phyloP scores from a whole-genome alignment of 208 protist genomes.

The Trypanosoma cruzi region DNA sequence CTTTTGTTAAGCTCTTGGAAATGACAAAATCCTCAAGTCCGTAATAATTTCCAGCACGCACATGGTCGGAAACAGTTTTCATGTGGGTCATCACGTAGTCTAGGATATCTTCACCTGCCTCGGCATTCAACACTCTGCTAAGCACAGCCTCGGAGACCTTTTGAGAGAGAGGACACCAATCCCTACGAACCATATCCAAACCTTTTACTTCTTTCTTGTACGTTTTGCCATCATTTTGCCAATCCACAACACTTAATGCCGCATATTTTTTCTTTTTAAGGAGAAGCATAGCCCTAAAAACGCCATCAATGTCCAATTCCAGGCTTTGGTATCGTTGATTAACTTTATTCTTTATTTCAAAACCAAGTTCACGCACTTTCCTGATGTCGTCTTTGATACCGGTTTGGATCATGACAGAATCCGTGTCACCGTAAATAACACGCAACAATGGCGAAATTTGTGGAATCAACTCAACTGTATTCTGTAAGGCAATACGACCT shows the following conservation, averaged over 20 bases:
- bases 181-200: constrained; percentile 99
- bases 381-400: constrained; percentile 87
- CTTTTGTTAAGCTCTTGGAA: constrained; percentile 97
- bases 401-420: constrained; percentile 99
- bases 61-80: constrained; percentile 66
- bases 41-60: constrained; percentile 64
- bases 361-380: constrained; percentile 89
- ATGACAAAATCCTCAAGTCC: constrained; percentile 96
- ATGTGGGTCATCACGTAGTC: constrained; percentile 95
- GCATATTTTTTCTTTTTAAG: constrained; percentile 96
- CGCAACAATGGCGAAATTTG: constrained; percentile 86
- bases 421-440: constrained; percentile 99
- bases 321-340: constrained; percentile 98
- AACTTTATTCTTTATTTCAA: constrained; percentile 94
- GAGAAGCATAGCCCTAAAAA: constrained; percentile 99
- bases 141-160: constrained; percentile 93
- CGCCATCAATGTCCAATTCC: constrained; percentile 99
- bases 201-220: constrained; percentile 97
- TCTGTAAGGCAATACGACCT: constrained; percentile 95
- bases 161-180: constrained; percentile 99
- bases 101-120: constrained; percentile 84
- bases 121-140: constrained; percentile 92
- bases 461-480: constrained; percentile 94
- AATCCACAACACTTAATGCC: constrained; percentile 80
- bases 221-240: constrained; percentile 59